Evolutionary conservation across 1,284 basidiomycete species (phyloP), one percentile per base, ranked within the genome.

Genomic region (Malassezia sp.): DNA sequence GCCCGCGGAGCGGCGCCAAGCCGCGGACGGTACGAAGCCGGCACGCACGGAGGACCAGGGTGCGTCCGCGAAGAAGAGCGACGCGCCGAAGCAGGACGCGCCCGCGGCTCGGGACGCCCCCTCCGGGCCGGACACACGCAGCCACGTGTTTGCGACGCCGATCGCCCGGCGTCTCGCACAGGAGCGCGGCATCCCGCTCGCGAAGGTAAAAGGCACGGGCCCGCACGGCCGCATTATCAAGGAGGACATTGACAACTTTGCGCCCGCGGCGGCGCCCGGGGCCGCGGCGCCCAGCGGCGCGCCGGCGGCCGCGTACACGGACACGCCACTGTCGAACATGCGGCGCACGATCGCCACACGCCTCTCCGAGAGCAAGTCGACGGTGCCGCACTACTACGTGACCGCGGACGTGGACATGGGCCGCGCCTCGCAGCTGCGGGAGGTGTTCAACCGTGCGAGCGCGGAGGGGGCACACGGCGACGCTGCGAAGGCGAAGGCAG

Each of bases 351-450:
- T 99, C 70, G 93, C 86, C 52, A 67, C 78, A 44, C 85, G 93
- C 59, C 79, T 99, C 58, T 80, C 83, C 3, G 86, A 95, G 75
- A 86, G 84, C 57, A 97, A 96, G 74, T 82, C 85, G 71, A 82
- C 87, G 58, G 71, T 89, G 20, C 93, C 93, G n/a, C 90, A 96
- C 73, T 99, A 93, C 76, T 97, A 96, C 74, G 74, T 97, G 61
- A 95, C 91, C 11, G 78, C 86, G 44, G 87, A 96, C 68, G 78
- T 97, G 72, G 84, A 87, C 75, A 95, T 97, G 89, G 89, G 88
- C 77, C 89, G 88, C 74, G 83, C 91, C 23, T 72, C 85, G 69
- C 95, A 95, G 75, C 78, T 99, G 53, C 79, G 91, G 49, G 81
- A 90, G 72, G 82, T 96, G 54, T 97, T 99, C 77, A 99, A 97